Conservation (phyloP, 1,284 basidiomycete genomes). For the Inonotus hispidus region DNA sequence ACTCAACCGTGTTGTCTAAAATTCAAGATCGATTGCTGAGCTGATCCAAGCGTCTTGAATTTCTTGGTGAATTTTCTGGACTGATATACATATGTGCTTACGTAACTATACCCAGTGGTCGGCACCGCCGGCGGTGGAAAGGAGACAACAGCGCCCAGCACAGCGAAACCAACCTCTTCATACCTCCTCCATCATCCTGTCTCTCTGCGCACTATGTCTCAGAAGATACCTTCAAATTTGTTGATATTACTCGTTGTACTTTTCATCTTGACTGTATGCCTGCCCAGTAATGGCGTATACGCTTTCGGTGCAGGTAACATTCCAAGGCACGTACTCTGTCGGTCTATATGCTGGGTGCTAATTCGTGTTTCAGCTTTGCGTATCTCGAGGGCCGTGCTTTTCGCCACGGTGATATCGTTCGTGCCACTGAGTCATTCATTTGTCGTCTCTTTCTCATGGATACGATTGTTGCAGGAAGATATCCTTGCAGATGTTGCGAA, state of each 20-base stretch:
- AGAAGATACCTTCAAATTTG: conserved; percentile 17
- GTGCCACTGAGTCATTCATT: conserved; percentile 24
- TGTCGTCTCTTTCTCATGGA: neutral
- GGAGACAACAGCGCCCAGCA: neutral
- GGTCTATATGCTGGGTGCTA: no score
- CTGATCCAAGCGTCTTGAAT: no score
- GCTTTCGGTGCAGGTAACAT: conserved; percentile 78
- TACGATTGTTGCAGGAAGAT: conserved; percentile 49
- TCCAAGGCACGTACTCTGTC: conserved; percentile 45
- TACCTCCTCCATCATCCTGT: neutral
- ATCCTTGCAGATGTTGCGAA: conserved; percentile 60
- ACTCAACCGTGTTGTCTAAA: no score
- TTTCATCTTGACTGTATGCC: conserved; percentile 51
- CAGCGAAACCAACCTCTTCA: neutral
- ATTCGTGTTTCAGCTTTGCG: conserved; percentile 43
- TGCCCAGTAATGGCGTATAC: conserved; percentile 52
- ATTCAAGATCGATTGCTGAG: no score
- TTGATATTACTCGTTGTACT: conserved; percentile 43
- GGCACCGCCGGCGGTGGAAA: neutral
- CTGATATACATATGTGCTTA: no score
- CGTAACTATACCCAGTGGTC: neutral
- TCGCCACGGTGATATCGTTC: conserved; percentile 81
- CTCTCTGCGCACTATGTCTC: neutral
- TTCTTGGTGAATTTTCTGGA: no score
- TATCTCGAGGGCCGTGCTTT: conserved; percentile 77